Base-by-base conservation (phyloP, 2,329 filamentous ascomycete genomes). In the Epichloe bromicola region DNA sequence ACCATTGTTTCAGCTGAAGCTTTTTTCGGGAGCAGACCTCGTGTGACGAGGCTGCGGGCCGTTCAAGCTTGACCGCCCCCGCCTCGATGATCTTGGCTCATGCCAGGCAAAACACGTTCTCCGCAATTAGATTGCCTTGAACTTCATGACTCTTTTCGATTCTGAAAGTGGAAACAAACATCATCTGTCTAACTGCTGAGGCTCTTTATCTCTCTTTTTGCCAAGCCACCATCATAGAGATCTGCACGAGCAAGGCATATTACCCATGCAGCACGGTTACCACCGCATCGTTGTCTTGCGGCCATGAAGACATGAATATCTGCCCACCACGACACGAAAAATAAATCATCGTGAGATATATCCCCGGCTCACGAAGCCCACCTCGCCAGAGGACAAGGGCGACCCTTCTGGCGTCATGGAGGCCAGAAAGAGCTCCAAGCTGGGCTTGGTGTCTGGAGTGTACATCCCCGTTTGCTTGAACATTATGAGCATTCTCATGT, bases 401-500 rank as follows among this genome's bases (percentile, higher is more conserved):
- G 43, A 41, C 19, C 50, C 51, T 39, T 19, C 56, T 17, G 55
- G 58, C 39, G 51, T 56, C 56, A 66, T 66, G 61, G 70, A 71
- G 30, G 59, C 58, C 34, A 64, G 55, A 52, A 72, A 68, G 59
- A 67, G 65, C 54, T 61, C 76, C 58, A 93, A 93, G 68, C 74
- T 94, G 52, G 86, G 86, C 38, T 83, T 81, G 8, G 80, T 88
- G 57, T 86, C 82, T 4, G 86, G 86, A 7, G 85, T 94, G 46
- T 95, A 89, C 64, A 85, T 95, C 15, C 88, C 88, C 1, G 88
- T 88, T n/a, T 90, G 84, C 54, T 73, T 94, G 57, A 95, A 93
- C 65, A 88, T 95, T 41, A 70, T 94, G 57, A 91, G 86, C 59
- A 94, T 95, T 66, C 76, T 95, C 55, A 94, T 95, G 87, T 95